Percentiles rank a stretch among this genome's conserved stretches.
phyloP scores from a whole-genome alignment of 768 basidiomycete genomes.

The Russula compacta region DNA sequence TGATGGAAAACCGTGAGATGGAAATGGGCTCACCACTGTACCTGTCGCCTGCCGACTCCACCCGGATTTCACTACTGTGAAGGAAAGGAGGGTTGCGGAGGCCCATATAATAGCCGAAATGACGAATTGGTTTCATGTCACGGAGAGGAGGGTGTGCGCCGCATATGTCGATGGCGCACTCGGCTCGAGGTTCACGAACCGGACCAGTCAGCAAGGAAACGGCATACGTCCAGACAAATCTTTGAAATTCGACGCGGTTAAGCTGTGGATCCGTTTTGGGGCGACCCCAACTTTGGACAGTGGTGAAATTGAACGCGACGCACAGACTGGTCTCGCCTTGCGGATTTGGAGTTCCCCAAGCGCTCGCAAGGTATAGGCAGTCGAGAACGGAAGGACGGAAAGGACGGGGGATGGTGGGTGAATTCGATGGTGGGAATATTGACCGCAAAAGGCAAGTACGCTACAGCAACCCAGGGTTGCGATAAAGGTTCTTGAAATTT shows the following conservation, averaged over 20 bases:
- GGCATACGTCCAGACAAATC: neutral
- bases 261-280: neutral
- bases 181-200: constrained; percentile 2
- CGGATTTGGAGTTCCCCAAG: neutral
- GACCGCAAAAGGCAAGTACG: constrained; percentile 8
- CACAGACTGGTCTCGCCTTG: neutral
- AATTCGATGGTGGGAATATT: constrained; percentile 8
- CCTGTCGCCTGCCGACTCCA: neutral
- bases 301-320: neutral
- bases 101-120: neutral
- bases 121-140: neutral
- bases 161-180: neutral
- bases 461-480: neutral
- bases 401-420: neutral
- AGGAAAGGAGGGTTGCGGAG: neutral
- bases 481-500: constrained; percentile 20
- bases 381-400: too few species aligned
- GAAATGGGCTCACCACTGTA: neutral
- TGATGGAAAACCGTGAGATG: neutral
- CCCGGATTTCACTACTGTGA: neutral
- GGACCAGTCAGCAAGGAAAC: neutral
- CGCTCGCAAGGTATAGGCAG: neutral
- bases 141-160: too few species aligned
- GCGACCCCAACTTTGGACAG: neutral
- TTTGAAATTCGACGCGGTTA: neutral